Evolutionary conservation across 2,329 filamentous ascomycete genomes (phyloP), one percentile per base, ranked within the genome.

Genomic region (Exophiala lecanii-corni): DNA sequence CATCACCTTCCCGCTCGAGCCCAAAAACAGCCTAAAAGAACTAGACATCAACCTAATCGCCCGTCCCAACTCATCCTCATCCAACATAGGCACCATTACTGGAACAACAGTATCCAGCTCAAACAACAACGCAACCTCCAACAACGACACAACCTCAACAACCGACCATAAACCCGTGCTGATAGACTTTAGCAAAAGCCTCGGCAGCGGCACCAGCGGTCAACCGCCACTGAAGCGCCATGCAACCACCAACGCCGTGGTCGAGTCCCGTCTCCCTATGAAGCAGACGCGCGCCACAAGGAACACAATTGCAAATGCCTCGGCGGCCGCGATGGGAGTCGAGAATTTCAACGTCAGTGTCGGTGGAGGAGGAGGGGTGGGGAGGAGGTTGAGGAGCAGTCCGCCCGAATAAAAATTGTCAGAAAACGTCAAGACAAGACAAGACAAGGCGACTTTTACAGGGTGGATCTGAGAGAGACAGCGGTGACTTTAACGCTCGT

Each of bases 31-130:
- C 51, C 64, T 75, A 60, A 70, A 70, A 63, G 71, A 76, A 66
- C 64, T 74, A 66, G 68, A 76, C 62, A 55, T 70, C 56, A 71
- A 71, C 59, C 64, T 71, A 56, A 62, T 60, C 50, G 59, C 56
- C 30, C 41, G 45, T 12, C 47, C 43, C 20, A 40, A 28, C 20
- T 30, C 33, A 17, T 15, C 30, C n/a, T 19, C 36, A 12, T 40
- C 53, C 21, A 26, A 26, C 23, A 6, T 7, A 7, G 7, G 7
- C 6, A 12, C 23, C 23, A 7, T 7, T 12, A 12, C 23, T 6
- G 6, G 7, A 26, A n/a, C n/a, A n/a, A n/a, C n/a, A n/a, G n/a
- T n/a, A n/a, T 41, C 41, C 17, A 30, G 33, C 7, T 26, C 23
- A 6, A 26, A 26, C 12, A 26, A 26, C 23, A 28, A 42, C 28